Evolutionary conservation across 2,329 filamentous ascomycete genomes (phyloP).

Genomic region (Mariannaea sp.): DNA sequence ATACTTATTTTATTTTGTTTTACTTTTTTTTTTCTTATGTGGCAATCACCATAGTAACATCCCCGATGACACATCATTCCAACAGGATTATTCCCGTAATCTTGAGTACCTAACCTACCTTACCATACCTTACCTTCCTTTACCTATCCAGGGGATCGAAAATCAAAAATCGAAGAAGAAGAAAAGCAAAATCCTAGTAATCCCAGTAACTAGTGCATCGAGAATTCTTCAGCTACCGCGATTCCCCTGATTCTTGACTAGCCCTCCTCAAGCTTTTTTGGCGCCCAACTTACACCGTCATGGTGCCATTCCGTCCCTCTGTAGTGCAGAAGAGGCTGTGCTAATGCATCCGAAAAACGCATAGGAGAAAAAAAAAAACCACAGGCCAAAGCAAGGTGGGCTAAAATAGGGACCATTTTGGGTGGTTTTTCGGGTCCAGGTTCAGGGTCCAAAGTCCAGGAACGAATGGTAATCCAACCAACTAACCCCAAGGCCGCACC

Average conservation of each 20-base stretch:
- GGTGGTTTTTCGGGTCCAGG: slow-evolving; percentile 4
- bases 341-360: slow-evolving; percentile 23
- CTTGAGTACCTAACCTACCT: not conserved
- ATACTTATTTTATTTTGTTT: no score
- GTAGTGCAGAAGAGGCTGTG: slow-evolving; percentile 23
- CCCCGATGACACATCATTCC: slow-evolving; percentile 1
- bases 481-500: not conserved
- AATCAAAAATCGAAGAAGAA: no score
- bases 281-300: not conserved
- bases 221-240: not conserved
- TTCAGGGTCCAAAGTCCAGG: slow-evolving; percentile 14
- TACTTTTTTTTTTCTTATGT: not conserved
- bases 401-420: slow-evolving; percentile 19
- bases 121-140: no score
- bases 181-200: no score
- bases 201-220: no score
- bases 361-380: no score
- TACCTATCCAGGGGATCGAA: no score
- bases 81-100: not conserved
- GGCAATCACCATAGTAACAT: slow-evolving; percentile 1
- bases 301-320: slow-evolving; percentile 14
- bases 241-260: not conserved
- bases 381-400: slow-evolving; percentile 3
- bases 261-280: slow-evolving; percentile 3
- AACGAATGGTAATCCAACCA: slow-evolving; percentile 16